Conservation (phyloP, 1,284 basidiomycete species). For the Naganishia liquefaciens region DNA sequence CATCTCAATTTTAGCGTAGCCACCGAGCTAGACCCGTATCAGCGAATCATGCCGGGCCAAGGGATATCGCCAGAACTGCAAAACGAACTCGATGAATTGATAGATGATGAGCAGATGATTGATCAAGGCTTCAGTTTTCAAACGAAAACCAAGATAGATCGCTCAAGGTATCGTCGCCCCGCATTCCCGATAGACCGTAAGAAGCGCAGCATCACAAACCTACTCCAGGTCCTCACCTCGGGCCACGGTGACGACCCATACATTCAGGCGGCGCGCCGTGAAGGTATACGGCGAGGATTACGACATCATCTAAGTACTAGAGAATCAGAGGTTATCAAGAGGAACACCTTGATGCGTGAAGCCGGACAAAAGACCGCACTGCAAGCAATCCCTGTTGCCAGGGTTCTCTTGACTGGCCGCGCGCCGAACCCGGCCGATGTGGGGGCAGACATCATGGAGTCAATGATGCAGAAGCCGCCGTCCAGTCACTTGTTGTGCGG, state of each 20-base stretch:
- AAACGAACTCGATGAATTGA: constrained; percentile 16
- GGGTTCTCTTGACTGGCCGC: constrained; percentile 14
- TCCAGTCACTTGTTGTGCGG: neutral
- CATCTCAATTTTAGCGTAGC: constrained; percentile 22
- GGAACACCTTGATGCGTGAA: constrained; percentile 17
- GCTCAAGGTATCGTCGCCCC: constrained; percentile 14
- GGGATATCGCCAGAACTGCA: constrained; percentile 11
- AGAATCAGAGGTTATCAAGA: constrained; percentile 20
- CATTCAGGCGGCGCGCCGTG: constrained; percentile 3
- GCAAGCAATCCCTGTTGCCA: constrained; percentile 13
- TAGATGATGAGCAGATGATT: constrained; percentile 2
- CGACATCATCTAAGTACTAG: constrained; percentile 14
- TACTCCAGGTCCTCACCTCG: constrained; percentile 4
- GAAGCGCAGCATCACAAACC: constrained; percentile 5
- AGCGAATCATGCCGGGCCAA: constrained; percentile 16
- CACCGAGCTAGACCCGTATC: constrained; percentile 23
- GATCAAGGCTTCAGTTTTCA: constrained; percentile 21
- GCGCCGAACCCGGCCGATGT: constrained; percentile 13
- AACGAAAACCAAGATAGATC: constrained; percentile 5
- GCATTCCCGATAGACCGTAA: constrained; percentile 12
- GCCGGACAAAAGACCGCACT: constrained; percentile 24
- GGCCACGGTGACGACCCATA: neutral
- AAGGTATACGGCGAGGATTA: constrained; percentile 21
- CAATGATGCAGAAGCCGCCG: constrained; percentile 16
- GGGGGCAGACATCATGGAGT: constrained; percentile 12